Conservation (phyloP, 1,139 yeast species). For the Saccharomyces hybrid region DNA sequence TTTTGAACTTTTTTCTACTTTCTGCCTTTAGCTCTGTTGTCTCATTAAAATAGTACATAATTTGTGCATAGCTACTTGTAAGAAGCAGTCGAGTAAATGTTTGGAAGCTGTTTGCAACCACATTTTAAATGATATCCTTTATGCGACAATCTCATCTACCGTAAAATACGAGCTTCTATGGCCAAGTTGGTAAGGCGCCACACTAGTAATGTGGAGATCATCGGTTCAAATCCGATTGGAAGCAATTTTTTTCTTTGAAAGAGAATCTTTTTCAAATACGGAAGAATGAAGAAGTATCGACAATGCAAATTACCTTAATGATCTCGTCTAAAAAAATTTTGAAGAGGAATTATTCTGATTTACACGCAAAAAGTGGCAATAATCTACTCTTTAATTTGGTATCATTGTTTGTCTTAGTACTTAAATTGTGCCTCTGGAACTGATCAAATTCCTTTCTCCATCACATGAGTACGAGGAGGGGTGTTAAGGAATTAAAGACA, state of each 20-base stretch:
- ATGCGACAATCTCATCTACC: too few relatives aligned
- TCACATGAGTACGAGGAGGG: not conserved
- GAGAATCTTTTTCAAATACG: not conserved
- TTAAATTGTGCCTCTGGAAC: not conserved
- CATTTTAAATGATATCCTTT: too few relatives aligned
- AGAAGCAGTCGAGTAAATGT: too few relatives aligned
- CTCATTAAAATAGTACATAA: too few relatives aligned
- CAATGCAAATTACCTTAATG: not conserved
- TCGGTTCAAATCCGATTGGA: constrained; percentile 7
- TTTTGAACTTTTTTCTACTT: too few relatives aligned
- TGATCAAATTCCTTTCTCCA: not conserved
- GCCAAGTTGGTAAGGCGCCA: constrained; percentile 9
- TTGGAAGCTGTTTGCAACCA: too few relatives aligned
- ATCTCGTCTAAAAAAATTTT: not conserved
- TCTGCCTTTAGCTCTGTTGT: not conserved
- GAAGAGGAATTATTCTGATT: not conserved
- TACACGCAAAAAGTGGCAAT: not conserved
- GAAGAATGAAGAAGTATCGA: not conserved
- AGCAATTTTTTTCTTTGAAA: constrained; percentile 2
- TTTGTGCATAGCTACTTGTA: too few relatives aligned
- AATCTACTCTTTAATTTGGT: not conserved
- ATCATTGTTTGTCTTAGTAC: not conserved
- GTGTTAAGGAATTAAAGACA: not conserved
- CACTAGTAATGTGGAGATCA: constrained; percentile 8
- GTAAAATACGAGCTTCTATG: constrained; percentile 3